These are phyloP conservation scores for Solanum sejunctum DNA, from an alignment of 257 asterid species.

Conservation along the genomic window DNA sequence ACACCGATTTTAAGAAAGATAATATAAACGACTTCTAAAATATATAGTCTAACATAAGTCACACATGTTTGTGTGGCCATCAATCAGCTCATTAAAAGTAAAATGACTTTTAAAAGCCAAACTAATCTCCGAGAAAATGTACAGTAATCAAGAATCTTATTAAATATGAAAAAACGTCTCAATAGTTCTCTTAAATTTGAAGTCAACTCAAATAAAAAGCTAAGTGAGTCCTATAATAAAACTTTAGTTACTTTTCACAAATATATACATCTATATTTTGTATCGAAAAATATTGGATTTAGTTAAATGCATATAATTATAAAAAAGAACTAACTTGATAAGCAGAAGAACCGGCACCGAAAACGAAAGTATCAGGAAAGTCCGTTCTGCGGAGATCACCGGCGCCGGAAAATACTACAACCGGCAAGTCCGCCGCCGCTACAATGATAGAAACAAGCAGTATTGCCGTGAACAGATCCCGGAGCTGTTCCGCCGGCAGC, in stretches of 20 bases:
- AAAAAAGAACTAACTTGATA: constrained; percentile 1
- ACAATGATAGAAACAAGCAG: not conserved
- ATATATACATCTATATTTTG: no score
- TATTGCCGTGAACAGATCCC: not conserved
- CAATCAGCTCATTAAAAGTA: no score
- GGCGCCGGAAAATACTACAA: not conserved
- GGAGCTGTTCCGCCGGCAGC: not conserved
- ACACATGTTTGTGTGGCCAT: no score
- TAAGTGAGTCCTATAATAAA: no score
- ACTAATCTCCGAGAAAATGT: no score
- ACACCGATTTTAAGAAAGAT: not conserved
- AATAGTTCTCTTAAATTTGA: no score
- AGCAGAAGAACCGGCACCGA: constrained; percentile 12
- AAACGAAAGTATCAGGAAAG: constrained; percentile 8
- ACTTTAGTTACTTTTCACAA: not conserved
- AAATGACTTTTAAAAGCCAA: no score
- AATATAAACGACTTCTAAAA: no score
- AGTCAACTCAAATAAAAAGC: no score
- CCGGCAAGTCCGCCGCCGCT: not conserved
- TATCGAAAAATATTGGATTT: not conserved
- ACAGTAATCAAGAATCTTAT: no score
- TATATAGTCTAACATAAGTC: no score
- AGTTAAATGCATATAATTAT: not conserved
- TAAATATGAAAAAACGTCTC: no score
- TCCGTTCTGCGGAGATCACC: not conserved